Evolutionary conservation across 116 monocot genomes (phyloP), one percentile per base, ranked within the genome.

Genomic region (Dioscorea cayenensis): DNA sequence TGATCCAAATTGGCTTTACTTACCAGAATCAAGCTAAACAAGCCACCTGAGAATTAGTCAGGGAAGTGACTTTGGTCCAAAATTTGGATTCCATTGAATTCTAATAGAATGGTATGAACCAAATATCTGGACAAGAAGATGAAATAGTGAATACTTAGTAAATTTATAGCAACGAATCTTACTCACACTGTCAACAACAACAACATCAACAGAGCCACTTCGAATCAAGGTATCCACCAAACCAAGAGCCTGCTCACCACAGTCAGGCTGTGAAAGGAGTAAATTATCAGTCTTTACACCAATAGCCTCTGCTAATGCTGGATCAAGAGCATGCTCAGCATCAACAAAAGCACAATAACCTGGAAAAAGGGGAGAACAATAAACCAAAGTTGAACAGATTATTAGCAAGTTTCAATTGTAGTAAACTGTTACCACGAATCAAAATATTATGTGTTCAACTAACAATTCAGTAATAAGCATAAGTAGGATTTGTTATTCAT

Each of bases 271-370:
- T 32, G 97, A 90, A 71, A 97, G 84, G 22, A 97, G 90, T 72
- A 97, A 79, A 67, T 90, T 93, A 19, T 93, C 89, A 69, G 86
- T 93, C 65, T 88, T 93, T 22, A 97, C 94, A 62, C 97, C 97
- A 83, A 97, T 89, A 38, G 84, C 36, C 62, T 93, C 82, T 48
- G 97, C 97, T 72, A 97, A 66, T 63, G 90, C 60, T 36, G 97
- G 97, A 89, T 97, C 93, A 62, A 97, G 82, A n/a, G 97, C 93
- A 83, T 97, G 97, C 64, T 97, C 97, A 10, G 94, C 97, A 80
- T 97, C 97, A 71, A 97, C 73, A 71, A 97, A 97, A 79, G 88
- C 93, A 83, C 93, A 93, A 72, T 97, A 93, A 69, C 97, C 94
- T 97, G 18, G 64, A 60, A 43, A 20, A 69, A n/a, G 36, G 25